A percentile compares a stretch with the other conserved stretches of the same genome.
These are phyloP conservation scores for Cardamine resedifolia DNA, from an alignment of 345 rosid species.

Conservation along the genomic window DNA sequence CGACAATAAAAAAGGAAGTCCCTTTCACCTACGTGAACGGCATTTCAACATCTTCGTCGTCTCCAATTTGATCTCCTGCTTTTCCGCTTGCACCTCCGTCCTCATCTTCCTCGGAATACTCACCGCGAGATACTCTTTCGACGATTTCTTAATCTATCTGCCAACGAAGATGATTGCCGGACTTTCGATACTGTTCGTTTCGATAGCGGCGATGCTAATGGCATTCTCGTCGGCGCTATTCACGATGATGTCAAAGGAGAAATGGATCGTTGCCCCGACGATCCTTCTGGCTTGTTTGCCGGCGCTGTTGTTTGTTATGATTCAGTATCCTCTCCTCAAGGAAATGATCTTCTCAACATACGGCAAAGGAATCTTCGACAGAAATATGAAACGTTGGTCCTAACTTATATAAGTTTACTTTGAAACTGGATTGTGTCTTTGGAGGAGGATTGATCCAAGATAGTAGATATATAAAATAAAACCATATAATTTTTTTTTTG, in stretches of 20 bases:
- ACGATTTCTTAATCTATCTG: constrained; percentile 34
- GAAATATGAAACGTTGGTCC: constrained; percentile 16
- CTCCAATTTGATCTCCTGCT: constrained; percentile 40
- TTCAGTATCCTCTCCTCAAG: constrained; percentile 41
- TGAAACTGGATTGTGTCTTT: neutral
- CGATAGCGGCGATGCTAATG: constrained; percentile 39
- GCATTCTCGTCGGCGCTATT: constrained; percentile 41
- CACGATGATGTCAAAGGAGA: constrained; percentile 5
- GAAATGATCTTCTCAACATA: constrained; percentile 34
- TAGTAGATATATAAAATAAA: neutral
- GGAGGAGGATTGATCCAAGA: neutral
- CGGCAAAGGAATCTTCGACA: constrained; percentile 39
- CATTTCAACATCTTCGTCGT: constrained; percentile 28
- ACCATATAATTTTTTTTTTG: too few relatives aligned
- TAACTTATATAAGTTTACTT: neutral
- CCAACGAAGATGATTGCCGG: constrained; percentile 41
- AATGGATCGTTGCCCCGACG: constrained; percentile 34
- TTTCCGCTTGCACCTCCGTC: constrained; percentile 34
- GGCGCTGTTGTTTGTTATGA: constrained; percentile 33
- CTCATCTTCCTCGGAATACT: constrained; percentile 39
- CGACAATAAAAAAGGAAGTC: neutral
- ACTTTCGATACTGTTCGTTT: constrained; percentile 35
- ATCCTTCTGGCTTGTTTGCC: constrained; percentile 35
- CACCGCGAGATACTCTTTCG: constrained; percentile 38
- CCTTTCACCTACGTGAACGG: neutral